Evolutionary conservation across 495 filamentous ascomycete genomes (phyloP), one percentile per base, ranked within the genome.

Genomic region (Aeminium ludgeri): DNA sequence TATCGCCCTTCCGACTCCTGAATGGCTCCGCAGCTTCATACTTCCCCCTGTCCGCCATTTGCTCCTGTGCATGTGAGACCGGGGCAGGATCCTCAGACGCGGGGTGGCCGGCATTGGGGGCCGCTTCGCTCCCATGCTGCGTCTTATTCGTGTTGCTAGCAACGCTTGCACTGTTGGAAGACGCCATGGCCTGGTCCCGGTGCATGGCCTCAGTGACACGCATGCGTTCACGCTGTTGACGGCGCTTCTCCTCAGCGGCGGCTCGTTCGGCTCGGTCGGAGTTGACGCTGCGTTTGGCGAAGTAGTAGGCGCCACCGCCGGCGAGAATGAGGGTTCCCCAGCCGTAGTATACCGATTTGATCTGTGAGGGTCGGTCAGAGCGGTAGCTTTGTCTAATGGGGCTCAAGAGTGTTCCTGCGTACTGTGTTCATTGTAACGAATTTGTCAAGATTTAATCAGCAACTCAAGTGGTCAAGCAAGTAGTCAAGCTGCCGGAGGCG

Each of bases 281-380:
- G 52, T 95, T 87, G 67, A 97, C 86, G 58, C 76, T 79, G 50
- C 76, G 69, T 68, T 97, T 97, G 40, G 89, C 91, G 59, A 93
- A 94, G 65, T 83, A 83, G 70, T 97, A 97, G 47, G 89, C 85
- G 39, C 73, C 86, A 54, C 82, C 89, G 55, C 86, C 89, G 42
- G 81, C 79, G 52, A 82, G 60, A 49, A 82, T 83, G 40, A 96
- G 77, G 45, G 76, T 60, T 38, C 80, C 86, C 87, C 82, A 93
- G 50, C 87, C 87, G 52, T 60, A 63, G 50, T 38, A 31, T 52
- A 55, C 53, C 28, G 53, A 55, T 30, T 43, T 13, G 40, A 44
- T 39, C 50, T 52, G 20, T 25, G 29, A 43, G 11, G 35, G 16
- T n/a, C 5, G 20, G 16, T 30, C 25, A 25, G 23, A 20, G 15